Evolutionary conservation across 352 stramenopile species (phyloP).

Genomic region (Phytophthora rubi): DNA sequence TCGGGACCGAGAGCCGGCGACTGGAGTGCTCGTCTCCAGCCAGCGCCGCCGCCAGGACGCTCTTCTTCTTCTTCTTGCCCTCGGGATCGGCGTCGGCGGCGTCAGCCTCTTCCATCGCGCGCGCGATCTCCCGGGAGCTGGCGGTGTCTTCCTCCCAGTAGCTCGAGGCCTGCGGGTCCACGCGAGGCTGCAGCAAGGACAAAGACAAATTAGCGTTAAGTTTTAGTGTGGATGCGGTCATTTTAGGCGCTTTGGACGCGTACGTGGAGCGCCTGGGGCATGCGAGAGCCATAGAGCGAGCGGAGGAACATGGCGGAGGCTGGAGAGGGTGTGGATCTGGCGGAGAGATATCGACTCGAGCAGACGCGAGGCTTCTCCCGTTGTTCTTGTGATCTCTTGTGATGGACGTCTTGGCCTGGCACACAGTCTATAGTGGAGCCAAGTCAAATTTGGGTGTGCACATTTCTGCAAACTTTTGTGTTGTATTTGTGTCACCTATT

Average conservation of each 20-base stretch:
- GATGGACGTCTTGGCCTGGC: constrained; percentile 14
- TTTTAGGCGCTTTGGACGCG: constrained; percentile 7
- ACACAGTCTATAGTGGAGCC: not conserved
- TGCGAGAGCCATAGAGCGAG: constrained; percentile 76
- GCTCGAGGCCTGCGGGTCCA: constrained; percentile 67
- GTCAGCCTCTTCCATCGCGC: constrained; percentile 68
- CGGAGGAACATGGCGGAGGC: constrained; percentile 72
- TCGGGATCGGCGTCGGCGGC: constrained; percentile 32
- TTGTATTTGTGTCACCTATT: constrained; percentile 5
- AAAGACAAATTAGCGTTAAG: not conserved
- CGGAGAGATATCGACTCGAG: constrained; percentile 3
- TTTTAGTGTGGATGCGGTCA: not conserved
- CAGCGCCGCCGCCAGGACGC: constrained; percentile 35
- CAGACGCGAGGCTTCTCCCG: constrained; percentile 24
- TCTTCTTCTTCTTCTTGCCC: constrained; percentile 56
- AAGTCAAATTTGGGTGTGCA: constrained; percentile 6
- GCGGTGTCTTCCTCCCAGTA: constrained; percentile 86
- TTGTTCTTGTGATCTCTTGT: constrained; percentile 35
- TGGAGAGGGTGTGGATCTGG: constrained; percentile 6
- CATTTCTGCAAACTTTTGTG: constrained; percentile 9
- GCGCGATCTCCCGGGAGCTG: constrained; percentile 66
- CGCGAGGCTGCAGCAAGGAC: constrained; percentile 52
- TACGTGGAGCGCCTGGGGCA: constrained; percentile 81
- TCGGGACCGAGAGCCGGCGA: constrained; percentile 19
- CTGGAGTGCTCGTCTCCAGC: constrained; percentile 29